Evolutionary conservation across 768 basidiomycete genomes (phyloP), one percentile per base, ranked within the genome.

Genomic region (Suillus lakei): DNA sequence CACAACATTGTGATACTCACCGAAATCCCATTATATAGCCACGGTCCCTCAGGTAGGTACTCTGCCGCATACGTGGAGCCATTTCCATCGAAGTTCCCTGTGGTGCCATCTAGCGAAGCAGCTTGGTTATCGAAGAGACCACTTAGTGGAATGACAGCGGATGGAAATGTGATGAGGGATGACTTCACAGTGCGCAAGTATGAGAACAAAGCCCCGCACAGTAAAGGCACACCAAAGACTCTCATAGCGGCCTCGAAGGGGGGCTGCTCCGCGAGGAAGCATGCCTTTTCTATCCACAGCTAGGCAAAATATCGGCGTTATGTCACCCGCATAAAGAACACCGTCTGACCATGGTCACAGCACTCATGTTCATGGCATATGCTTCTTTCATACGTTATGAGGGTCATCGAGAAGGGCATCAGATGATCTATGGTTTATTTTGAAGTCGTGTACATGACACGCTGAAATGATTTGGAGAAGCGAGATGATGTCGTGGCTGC

Each of bases 41-140:
- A 84, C 5, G 75, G 71, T 1, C 81, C 83, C 0, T 60, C 61
- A 1, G 82, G 84, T 21, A 85, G 75, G 61, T 79, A 74, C 58
- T 79, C 75, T 43, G 81, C 77, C 43, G 77, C 76, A 55, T 79
- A 85, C 28, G 82, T 83, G 9, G 77, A 71, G 7, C 82, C 81
- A 26, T 64, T 32, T 6, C 73, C 73, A 66, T 84, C 78, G 60
- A 85, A 85, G 69, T 79, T 69, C 21, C 81, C 81, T 0, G 66
- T 68, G 15, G 79, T 73, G 2, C 79, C 79, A 55, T 81, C 66
- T 0, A 75, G 26, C 1, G 82, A 81, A 6, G 83, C 82, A 6
- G 82, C 83, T 62, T 82, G 79, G 60, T 84, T 84, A 12, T 84
- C 65, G 64, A 83, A 74, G 21, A 82, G 61, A 41, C 60, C 46